Evolutionary conservation across 805 yeast species (phyloP).

Genomic region (Wickerhamomyces rabaulensis): DNA sequence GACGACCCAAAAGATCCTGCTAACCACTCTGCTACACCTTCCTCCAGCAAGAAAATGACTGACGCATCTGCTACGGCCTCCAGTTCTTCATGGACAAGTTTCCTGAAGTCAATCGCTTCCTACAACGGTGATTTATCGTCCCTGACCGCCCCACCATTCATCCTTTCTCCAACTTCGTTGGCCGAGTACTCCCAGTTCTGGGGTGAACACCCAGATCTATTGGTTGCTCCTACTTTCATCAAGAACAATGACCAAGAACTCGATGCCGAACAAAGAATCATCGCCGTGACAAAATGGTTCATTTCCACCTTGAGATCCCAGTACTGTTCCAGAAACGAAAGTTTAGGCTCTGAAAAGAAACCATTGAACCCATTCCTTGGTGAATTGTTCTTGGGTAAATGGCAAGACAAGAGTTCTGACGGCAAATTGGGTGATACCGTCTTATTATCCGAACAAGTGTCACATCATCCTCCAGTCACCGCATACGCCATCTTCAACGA

Average conservation of each 20-base stretch:
- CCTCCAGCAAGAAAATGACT: constrained; percentile 21
- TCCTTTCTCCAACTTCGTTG: constrained; percentile 82
- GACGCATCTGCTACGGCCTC: constrained; percentile 26
- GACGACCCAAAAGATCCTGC: constrained; percentile 4
- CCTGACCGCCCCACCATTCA: constrained; percentile 96
- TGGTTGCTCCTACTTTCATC: constrained; percentile 64
- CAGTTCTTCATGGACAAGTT: constrained; percentile 78
- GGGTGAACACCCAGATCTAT: constrained; percentile 87
- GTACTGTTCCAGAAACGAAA: constrained; percentile 87
- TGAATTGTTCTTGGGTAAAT: constrained; percentile 86
- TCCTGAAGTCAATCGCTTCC: constrained; percentile 83
- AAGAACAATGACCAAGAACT: constrained; percentile 35
- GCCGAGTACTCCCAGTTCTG: constrained; percentile 93
- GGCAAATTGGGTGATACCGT: constrained; percentile 67
- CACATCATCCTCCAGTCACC: constrained; percentile 98
- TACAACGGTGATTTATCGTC: constrained; percentile 92
- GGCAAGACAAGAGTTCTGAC: constrained; percentile 53
- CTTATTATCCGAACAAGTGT: constrained; percentile 85
- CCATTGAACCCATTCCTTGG: constrained; percentile 96
- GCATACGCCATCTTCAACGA: constrained; percentile 81
- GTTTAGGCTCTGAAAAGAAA: constrained; percentile 93
- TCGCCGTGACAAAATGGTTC: constrained; percentile 88
- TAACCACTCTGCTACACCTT: not conserved
- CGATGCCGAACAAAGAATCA: constrained; percentile 57
- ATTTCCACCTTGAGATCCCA: constrained; percentile 88